phyloP scores from a whole-genome alignment of 2,329 filamentous ascomycete species.

The Rhynchosporium secalis region DNA sequence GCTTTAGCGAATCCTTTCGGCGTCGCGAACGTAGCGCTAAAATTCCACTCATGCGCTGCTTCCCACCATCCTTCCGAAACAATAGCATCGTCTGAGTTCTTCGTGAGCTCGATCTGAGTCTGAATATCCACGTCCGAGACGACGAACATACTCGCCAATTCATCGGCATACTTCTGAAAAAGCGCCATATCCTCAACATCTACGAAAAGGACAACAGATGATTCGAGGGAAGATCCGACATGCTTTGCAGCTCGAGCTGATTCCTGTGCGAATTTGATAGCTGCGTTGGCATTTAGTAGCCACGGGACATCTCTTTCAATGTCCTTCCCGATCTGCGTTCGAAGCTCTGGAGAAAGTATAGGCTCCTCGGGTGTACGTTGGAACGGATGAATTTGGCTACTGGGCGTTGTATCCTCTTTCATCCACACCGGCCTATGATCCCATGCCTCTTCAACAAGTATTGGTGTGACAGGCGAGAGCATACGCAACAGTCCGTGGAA shows the following conservation, averaged over 20 bases:
- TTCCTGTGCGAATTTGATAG: constrained; percentile 77
- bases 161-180: constrained; percentile 40
- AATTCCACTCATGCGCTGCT: constrained; percentile 50
- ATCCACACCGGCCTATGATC: constrained; percentile 69
- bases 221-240: constrained; percentile 80
- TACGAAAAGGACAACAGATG: constrained; percentile 61
- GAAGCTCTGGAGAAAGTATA: constrained; percentile 20
- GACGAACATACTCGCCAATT: constrained; percentile 61
- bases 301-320: constrained; percentile 30
- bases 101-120: constrained; percentile 27
- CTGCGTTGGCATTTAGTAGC: constrained; percentile 48
- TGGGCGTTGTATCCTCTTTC: constrained; percentile 41
- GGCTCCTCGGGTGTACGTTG: constrained; percentile 39
- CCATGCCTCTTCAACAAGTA: constrained; percentile 88
- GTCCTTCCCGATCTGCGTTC: neutral
- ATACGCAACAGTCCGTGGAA: constrained; percentile 74
- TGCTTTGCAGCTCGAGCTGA: constrained; percentile 67
- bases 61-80: constrained; percentile 27
- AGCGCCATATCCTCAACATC: constrained; percentile 39
- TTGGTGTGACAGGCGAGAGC: constrained; percentile 76
- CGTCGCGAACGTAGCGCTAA: constrained; percentile 29
- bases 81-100: neutral
- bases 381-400: constrained; percentile 44
- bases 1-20: constrained; percentile 29
- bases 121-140: constrained; percentile 63